Conservation (phyloP, 2,329 filamentous ascomycete genomes). For the Claviceps arundinis region DNA sequence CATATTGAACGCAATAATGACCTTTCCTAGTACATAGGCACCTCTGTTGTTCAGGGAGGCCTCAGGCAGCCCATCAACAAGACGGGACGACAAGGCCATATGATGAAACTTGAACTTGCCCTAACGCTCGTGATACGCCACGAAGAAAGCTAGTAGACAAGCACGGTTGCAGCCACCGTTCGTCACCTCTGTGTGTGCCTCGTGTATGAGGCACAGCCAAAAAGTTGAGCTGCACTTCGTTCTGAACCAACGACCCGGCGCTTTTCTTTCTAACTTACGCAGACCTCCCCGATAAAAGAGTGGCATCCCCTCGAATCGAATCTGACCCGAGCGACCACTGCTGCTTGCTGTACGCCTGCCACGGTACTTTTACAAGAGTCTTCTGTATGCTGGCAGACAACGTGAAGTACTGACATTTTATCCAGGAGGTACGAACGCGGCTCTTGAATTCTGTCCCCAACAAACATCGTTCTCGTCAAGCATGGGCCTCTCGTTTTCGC, state of each 20-base stretch:
- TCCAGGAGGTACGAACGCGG: background rate
- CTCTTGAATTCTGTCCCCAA: background rate
- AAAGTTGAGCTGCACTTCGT: background rate
- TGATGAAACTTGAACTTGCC: background rate
- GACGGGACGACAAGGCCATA: too few relatives aligned
- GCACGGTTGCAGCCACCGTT: background rate
- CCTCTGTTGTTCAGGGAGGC: too few relatives aligned
- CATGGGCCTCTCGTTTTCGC: constrained; percentile 36
- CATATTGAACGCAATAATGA: too few relatives aligned
- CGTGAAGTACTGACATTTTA: background rate
- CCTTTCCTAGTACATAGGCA: too few relatives aligned
- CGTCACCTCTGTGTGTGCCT: background rate
- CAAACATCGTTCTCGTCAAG: constrained; percentile 1
- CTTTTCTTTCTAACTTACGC: background rate
- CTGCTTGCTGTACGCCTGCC: background rate
- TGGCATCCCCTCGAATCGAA: background rate
- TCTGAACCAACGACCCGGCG: background rate
- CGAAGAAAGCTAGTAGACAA: background rate
- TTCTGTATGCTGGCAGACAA: background rate
- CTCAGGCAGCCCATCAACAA: too few relatives aligned
- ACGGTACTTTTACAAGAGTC: background rate
- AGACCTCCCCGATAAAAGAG: background rate
- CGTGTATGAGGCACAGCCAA: background rate
- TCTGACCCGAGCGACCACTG: background rate
- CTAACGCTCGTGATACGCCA: background rate